Evolutionary conservation across 495 filamentous ascomycete genomes (phyloP).

Genomic region (Xylaria grammica): DNA sequence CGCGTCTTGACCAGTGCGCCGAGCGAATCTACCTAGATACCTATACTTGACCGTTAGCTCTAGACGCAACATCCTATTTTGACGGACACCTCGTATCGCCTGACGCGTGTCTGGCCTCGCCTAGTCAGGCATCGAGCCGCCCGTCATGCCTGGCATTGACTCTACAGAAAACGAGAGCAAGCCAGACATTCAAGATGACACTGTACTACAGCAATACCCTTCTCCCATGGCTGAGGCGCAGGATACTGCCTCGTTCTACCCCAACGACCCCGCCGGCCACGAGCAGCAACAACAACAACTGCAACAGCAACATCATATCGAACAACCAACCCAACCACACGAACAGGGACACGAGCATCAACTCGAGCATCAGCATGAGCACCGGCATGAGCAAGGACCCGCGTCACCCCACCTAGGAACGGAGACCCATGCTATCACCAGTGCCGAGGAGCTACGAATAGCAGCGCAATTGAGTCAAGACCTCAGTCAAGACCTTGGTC

Average conservation of each 20-base stretch:
- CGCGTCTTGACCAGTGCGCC: constrained; percentile 6
- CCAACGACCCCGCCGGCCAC: constrained; percentile 23
- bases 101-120: constrained; percentile 21
- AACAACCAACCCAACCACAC: background rate
- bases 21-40: constrained; percentile 3
- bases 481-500: constrained; percentile 45
- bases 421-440: constrained; percentile 39
- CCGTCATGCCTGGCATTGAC: constrained; percentile 35
- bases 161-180: constrained; percentile 33
- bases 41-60: background rate
- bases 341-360: background rate
- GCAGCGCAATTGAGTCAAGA: constrained; percentile 58
- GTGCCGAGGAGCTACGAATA: constrained; percentile 55
- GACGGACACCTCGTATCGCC: constrained; percentile 21
- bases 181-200: constrained; percentile 27
- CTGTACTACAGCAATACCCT: constrained; percentile 30
- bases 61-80: constrained; percentile 20
- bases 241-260: constrained; percentile 21
- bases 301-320: background rate
- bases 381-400: constrained; percentile 25
- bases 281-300: background rate
- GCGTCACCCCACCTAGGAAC: constrained; percentile 38
- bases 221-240: constrained; percentile 27
- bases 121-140: constrained; percentile 22
- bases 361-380: constrained; percentile 7